Conservation (phyloP, 106 monocot species). For the Xerophyta viscosa region DNA sequence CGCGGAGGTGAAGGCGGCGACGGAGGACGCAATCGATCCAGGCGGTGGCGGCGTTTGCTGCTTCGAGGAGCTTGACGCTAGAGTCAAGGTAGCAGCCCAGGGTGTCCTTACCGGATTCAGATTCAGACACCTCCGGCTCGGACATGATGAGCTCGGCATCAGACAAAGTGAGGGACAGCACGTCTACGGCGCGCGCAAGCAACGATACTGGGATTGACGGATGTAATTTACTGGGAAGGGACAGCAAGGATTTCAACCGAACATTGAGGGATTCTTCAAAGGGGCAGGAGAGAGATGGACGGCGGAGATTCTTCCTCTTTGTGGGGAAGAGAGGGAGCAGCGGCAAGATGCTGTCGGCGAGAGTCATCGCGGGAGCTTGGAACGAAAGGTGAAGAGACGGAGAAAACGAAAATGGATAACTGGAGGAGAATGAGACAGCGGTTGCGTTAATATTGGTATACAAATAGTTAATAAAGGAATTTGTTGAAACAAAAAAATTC, state of each 20-base stretch:
- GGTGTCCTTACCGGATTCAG: slow-evolving; percentile 25
- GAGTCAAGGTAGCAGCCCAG: slow-evolving; percentile 35
- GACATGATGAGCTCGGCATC: slow-evolving; percentile 22
- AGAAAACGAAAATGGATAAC: too few species aligned
- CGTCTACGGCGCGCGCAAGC: slow-evolving; percentile 21
- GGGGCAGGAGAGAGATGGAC: neutral
- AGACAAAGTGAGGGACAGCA: slow-evolving; percentile 30
- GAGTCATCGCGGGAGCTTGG: neutral
- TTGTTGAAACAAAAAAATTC: too few species aligned
- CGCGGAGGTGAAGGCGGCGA: slow-evolving; percentile 30
- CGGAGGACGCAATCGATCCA: slow-evolving; percentile 19
- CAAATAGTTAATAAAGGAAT: too few species aligned
- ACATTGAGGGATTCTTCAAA: slow-evolving; percentile 37
- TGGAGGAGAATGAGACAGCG: neutral
- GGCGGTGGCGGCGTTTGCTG: slow-evolving; percentile 45
- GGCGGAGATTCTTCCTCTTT: neutral
- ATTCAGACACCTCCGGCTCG: slow-evolving; percentile 17
- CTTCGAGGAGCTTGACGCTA: slow-evolving; percentile 44
- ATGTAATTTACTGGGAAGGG: neutral
- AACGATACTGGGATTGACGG: slow-evolving; percentile 17
- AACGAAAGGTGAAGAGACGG: too few species aligned
- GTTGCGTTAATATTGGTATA: neutral
- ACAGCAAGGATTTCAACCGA: slow-evolving; percentile 36
- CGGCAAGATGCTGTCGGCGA: neutral
- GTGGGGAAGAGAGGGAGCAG: neutral